phyloP scores from a whole-genome alignment of 2,329 filamentous ascomycete species.

The Pseudogymnoascus sp. region DNA sequence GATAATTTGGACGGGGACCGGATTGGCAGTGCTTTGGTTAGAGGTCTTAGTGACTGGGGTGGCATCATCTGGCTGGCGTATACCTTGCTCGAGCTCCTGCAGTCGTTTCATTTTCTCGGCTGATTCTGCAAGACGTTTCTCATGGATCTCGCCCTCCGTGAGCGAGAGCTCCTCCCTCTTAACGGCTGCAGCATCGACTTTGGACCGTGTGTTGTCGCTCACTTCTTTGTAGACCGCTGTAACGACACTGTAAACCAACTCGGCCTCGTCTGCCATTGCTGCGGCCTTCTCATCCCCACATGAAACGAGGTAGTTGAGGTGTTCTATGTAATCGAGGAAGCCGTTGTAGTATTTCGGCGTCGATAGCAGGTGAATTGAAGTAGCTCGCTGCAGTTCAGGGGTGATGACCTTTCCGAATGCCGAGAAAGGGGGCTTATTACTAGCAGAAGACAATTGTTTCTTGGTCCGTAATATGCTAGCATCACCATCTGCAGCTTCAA shows the following conservation, averaged over 20 bases:
- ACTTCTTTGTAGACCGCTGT: background rate
- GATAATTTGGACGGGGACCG: background rate
- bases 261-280: background rate
- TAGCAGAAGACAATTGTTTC: background rate
- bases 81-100: background rate
- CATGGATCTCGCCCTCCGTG: background rate
- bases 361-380: background rate
- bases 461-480: background rate
- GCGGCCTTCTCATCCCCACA: background rate
- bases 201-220: background rate
- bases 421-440: background rate
- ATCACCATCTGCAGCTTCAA: background rate
- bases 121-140: background rate
- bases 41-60: background rate
- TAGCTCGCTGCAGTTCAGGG: background rate
- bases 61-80: background rate
- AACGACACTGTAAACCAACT: background rate
- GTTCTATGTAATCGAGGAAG: background rate
- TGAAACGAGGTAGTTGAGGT: background rate
- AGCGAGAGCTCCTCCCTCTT: background rate
- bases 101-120: background rate
- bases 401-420: background rate
- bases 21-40: background rate
- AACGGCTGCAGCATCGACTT: background rate
- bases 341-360: constrained; percentile 3